Evolutionary conservation across 345 rosid species (phyloP).

Genomic region (Aethionema arabicum): DNA sequence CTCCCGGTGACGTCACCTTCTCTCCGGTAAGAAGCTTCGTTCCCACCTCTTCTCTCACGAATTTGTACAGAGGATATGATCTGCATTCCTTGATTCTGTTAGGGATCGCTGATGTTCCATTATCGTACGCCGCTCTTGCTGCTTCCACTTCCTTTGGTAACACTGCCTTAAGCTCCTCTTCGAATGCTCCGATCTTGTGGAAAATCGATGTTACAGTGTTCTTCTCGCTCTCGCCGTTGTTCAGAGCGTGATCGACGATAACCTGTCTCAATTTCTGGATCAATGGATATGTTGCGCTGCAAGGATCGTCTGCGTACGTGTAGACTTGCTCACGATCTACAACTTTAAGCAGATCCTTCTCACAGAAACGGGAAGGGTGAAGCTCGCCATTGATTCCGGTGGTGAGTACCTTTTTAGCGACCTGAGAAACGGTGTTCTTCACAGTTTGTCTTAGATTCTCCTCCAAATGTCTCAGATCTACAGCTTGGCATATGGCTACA

Average conservation of each 20-base stretch:
- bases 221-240: constrained; percentile 57
- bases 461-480: constrained; percentile 71
- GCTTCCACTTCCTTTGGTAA: constrained; percentile 64
- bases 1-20: constrained; percentile 61
- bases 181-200: constrained; percentile 60
- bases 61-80: constrained; percentile 69
- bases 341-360: constrained; percentile 56
- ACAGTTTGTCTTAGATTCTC: constrained; percentile 60
- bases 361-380: constrained; percentile 65
- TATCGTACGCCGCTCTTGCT: constrained; percentile 50
- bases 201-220: constrained; percentile 51
- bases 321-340: constrained; percentile 57
- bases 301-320: constrained; percentile 66
- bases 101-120: constrained; percentile 47
- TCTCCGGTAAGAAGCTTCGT: constrained; percentile 63
- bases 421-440: constrained; percentile 54
- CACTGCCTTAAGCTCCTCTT: constrained; percentile 52
- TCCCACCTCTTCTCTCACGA: constrained; percentile 60
- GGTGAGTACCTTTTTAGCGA: constrained; percentile 50
- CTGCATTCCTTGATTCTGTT: constrained; percentile 71
- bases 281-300: constrained; percentile 57
- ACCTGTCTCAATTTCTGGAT: constrained; percentile 64
- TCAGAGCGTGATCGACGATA: constrained; percentile 60
- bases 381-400: constrained; percentile 59
- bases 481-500: constrained; percentile 67